Conservation (phyloP, 164 flowering plant species). For the Sedum album region DNA sequence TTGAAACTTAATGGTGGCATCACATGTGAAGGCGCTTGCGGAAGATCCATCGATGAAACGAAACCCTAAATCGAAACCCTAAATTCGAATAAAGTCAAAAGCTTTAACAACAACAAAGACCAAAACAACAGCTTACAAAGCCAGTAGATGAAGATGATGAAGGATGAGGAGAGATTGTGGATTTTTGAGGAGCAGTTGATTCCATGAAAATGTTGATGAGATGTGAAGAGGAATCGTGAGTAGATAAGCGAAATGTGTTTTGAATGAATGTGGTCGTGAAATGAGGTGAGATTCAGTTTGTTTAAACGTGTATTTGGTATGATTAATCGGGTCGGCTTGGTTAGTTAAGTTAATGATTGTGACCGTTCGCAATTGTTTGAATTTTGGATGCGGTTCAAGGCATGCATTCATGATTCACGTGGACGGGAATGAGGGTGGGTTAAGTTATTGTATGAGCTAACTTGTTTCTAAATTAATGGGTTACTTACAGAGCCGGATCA, state of each 20-base stretch:
- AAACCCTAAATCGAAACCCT: slow-evolving; percentile 1
- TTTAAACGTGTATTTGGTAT: neutral
- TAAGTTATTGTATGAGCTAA: too few species aligned
- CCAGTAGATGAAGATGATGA: neutral
- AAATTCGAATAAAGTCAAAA: neutral
- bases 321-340: too few species aligned
- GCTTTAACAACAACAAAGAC: neutral
- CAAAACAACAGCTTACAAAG: too few species aligned
- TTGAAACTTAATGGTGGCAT: neutral
- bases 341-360: too few species aligned
- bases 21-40: too few species aligned
- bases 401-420: neutral
- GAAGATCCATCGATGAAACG: neutral
- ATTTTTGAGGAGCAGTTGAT: neutral
- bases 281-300: neutral
- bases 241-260: neutral
- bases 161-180: neutral
- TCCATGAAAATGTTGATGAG: neutral
- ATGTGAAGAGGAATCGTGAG: neutral
- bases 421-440: neutral
- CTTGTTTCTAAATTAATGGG: too few species aligned
- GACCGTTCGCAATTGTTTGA: too few species aligned
- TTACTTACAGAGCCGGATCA: too few species aligned
- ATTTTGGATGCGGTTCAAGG: neutral
- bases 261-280: slow-evolving; percentile 1